Evolutionary conservation across 108 stramenopile species (phyloP).

Genomic region (Nitzschia sp.): DNA sequence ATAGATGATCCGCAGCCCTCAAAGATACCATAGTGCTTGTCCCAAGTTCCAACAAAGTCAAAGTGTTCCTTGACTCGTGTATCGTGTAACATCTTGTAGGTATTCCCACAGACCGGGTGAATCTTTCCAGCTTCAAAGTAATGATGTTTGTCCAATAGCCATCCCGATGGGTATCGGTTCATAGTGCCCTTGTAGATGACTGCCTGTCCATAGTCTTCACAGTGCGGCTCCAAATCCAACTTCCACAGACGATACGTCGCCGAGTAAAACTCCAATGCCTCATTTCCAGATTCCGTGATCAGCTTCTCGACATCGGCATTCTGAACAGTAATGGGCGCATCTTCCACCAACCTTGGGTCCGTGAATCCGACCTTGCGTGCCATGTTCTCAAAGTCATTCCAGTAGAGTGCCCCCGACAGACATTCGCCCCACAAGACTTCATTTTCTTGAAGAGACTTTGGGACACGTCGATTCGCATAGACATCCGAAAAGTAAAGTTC

Average conservation of each 20-base stretch:
- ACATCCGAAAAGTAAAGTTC: slow-evolving; percentile 98
- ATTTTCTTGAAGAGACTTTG: slow-evolving; percentile 69
- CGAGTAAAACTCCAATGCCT: slow-evolving; percentile 87
- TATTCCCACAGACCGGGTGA: slow-evolving; percentile 96
- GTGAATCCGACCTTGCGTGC: slow-evolving; percentile 85
- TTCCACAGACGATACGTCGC: slow-evolving; percentile 96
- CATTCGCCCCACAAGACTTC: slow-evolving; percentile 96
- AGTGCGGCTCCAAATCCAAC: slow-evolving; percentile 84
- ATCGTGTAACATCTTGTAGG: slow-evolving; percentile 88
- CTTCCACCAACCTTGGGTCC: slow-evolving; percentile 92
- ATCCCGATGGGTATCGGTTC: slow-evolving; percentile 72
- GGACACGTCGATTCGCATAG: slow-evolving; percentile 91
- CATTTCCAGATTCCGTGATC: slow-evolving; percentile 71
- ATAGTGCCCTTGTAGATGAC: slow-evolving; percentile 97
- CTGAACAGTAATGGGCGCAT: slow-evolving; percentile 87
- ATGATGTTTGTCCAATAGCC: slow-evolving; percentile 93
- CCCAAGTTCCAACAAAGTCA: slow-evolving; percentile 86
- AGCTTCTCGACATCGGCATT: slow-evolving; percentile 73
- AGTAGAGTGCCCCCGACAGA: slow-evolving; percentile 93
- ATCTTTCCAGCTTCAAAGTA: slow-evolving; percentile 89
- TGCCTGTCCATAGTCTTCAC: slow-evolving; percentile 97
- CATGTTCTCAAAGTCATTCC: slow-evolving; percentile 94
- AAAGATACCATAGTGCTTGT: slow-evolving; percentile 90
- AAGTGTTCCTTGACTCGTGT: slow-evolving; percentile 84
- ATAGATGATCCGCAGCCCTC: slow-evolving; percentile 82